Conservation (phyloP, 2,329 filamentous ascomycete species). For the Didymella pinodella region DNA sequence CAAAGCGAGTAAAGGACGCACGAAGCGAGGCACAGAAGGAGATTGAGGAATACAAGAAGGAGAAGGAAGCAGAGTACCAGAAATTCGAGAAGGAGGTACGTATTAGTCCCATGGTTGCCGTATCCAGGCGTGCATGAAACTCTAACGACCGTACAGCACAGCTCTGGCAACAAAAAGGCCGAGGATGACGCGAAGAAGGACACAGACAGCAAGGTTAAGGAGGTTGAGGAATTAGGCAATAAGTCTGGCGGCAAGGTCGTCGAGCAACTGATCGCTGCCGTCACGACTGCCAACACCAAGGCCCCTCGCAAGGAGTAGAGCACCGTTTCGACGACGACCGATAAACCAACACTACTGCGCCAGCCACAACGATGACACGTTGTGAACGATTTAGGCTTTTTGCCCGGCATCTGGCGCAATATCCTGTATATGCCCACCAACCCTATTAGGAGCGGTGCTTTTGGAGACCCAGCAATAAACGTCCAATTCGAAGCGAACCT, state of each 20-base stretch:
- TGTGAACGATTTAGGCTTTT: background rate
- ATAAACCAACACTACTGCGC: background rate
- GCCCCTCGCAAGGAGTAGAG: conserved; percentile 55
- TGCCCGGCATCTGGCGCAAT: conserved; percentile 2
- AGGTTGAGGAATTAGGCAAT: conserved; percentile 81
- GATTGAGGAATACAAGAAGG: conserved; percentile 87
- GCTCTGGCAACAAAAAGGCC: conserved; percentile 81
- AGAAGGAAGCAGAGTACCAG: conserved; percentile 95
- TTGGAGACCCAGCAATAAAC: conserved; percentile 25
- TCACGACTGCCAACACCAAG: conserved; percentile 82
- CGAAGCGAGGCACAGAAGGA: conserved; percentile 97
- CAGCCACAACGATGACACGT: background rate
- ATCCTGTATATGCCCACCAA: conserved; percentile 21
- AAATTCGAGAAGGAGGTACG: conserved; percentile 83
- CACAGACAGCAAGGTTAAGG: conserved; percentile 79
- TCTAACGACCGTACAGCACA: conserved; percentile 70
- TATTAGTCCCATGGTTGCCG: conserved; percentile 1
- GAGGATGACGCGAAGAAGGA: conserved; percentile 79
- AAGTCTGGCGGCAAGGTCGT: conserved; percentile 82
- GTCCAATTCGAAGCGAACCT: conserved; percentile 16
- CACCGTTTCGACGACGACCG: background rate
- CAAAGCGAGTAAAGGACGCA: conserved; percentile 96
- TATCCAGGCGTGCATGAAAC: background rate
- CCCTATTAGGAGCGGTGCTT: conserved; percentile 10
- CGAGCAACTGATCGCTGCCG: conserved; percentile 82